Conservation (phyloP, 345 rosid species). For the Lenwebbia sp. region DNA sequence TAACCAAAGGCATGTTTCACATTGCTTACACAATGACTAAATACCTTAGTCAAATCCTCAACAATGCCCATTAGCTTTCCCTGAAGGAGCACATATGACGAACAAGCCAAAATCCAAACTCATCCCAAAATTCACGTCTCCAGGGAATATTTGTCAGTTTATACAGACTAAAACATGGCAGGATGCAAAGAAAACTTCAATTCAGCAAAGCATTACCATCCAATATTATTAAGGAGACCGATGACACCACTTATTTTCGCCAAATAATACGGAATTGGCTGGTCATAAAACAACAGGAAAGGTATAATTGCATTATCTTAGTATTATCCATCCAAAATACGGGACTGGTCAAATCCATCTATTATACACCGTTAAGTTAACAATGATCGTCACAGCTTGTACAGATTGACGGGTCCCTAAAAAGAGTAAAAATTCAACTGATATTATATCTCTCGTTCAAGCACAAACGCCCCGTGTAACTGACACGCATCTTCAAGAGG, state of each 20-base stretch:
- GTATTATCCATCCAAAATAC: neutral
- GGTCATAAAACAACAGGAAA: neutral
- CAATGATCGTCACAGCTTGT: neutral
- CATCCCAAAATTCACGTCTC: neutral
- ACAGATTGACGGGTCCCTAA: neutral
- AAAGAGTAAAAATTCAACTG: neutral
- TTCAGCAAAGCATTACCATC: neutral
- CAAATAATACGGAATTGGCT: neutral
- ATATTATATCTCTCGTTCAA: neutral
- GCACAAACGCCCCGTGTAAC: neutral
- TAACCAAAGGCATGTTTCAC: neutral
- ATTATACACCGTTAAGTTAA: neutral
- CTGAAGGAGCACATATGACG: neutral
- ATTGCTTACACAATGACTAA: neutral
- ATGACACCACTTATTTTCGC: neutral
- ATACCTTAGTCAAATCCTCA: neutral
- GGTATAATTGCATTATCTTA: neutral
- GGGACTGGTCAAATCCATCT: neutral
- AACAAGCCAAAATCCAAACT: neutral
- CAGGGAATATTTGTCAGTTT: neutral
- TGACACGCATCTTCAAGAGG: neutral
- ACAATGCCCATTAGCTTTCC: neutral
- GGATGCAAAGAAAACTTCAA: neutral
- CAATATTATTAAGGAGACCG: neutral
- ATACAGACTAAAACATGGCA: neutral